Evolutionary conservation across 345 rosid species (phyloP), one percentile per base, ranked within the genome.

Genomic region (Bruguiera parviflora): DNA sequence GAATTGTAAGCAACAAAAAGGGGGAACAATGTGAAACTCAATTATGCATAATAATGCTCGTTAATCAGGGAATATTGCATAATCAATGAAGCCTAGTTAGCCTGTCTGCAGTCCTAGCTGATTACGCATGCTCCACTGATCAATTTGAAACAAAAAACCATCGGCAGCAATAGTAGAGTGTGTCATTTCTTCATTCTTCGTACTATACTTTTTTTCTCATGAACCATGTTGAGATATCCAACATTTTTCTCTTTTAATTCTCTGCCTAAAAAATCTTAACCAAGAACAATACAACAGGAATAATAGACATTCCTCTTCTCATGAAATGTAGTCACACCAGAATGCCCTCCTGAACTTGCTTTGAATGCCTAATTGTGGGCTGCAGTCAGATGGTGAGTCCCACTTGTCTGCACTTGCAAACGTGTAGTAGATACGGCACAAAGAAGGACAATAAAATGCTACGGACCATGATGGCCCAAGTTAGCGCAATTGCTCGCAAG

Each of bases 361-460:
- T 68, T 22, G 46, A 59, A 43, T 59, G 39, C 15, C 58, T 47
- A 52, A 19, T 32, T 27, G 55, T n/a, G 31, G 21, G 32, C 32
- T 22, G 22, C 63, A 69, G 32, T 21, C 37, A 16, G 5, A 35
- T 15, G 58, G 46, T 46, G 6, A 63, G 59, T 71, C 62, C 66
- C 27, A 53, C 43, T 46, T 21, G 51, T 60, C 53, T 29, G 51
- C 39, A 43, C 33, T 22, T 25, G 37, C 35, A 76, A 63, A 37
- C 27, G 25, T 53, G 74, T 6, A 33, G 27, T 43, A 47, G 32
- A 63, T 5, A 25, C 35, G 61, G 61, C 43, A 73, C 51, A 39
- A 39, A 60, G 35, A 58, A 66, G 33, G 29, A 69, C 33, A 47
- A 66, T 65, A 53, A 31, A 61, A 70, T 59, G n/a, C 21, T 27